Percentiles rank a stretch among this genome's conserved stretches.
Conservation (phyloP, 2,329 filamentous ascomycete species). For the Orbilia brochopaga region DNA sequence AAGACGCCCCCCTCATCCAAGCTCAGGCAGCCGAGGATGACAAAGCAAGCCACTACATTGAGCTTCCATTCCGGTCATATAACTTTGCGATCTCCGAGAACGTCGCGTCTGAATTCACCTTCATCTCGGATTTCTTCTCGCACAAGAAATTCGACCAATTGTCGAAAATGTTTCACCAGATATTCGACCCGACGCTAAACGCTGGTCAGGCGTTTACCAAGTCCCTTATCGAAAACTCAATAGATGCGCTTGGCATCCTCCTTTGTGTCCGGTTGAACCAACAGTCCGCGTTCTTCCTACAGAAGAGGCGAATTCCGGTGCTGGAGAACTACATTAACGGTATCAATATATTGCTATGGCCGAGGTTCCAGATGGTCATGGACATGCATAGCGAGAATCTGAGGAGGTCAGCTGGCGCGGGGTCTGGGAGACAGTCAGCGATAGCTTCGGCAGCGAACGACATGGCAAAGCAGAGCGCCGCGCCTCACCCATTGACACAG, state of each 20-base stretch:
- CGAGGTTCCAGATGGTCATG: conserved; percentile 91
- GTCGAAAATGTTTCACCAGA: conserved; percentile 80
- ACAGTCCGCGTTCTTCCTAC: conserved; percentile 89
- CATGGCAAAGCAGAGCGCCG: conserved; percentile 71
- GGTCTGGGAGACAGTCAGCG: conserved; percentile 56
- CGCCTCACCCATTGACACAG: conserved; percentile 90
- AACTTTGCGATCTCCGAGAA: conserved; percentile 95
- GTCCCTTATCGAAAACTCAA: conserved; percentile 74
- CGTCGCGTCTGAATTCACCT: conserved; percentile 90
- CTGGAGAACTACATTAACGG: conserved; percentile 92
- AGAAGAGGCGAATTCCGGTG: conserved; percentile 85
- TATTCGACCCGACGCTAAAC: conserved; percentile 88
- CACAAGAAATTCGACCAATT: conserved; percentile 77
- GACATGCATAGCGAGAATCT: conserved; percentile 90
- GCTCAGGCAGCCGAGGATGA: conserved; percentile 93
- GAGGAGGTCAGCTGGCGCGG: conserved; percentile 65
- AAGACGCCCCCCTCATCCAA: conserved; percentile 76
- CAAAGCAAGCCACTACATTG: conserved; percentile 81
- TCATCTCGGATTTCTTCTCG: conserved; percentile 87
- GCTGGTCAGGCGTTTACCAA: conserved; percentile 79
- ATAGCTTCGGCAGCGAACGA: conserved; percentile 61
- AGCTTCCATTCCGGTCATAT: conserved; percentile 90
- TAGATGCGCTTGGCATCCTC: conserved; percentile 83
- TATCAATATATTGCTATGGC: conserved; percentile 95
- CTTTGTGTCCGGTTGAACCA: conserved; percentile 94